Conservation (phyloP, 441 rosid species). For the Biscutella auriculata region DNA sequence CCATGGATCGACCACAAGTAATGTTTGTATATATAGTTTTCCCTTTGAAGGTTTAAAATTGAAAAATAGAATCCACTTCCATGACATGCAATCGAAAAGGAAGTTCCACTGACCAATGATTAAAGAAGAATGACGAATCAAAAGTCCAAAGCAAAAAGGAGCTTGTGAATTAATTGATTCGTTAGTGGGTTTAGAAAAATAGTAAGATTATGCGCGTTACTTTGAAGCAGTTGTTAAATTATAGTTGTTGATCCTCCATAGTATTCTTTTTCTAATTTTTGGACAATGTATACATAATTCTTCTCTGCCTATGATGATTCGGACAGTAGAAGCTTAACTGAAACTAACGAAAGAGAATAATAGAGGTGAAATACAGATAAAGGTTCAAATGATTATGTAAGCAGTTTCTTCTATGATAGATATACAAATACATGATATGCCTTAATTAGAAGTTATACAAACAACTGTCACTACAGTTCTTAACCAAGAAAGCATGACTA, state of each 20-base stretch:
- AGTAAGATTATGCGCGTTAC: conserved; percentile 36
- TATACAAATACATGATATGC: conserved; percentile 1
- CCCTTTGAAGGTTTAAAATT: conserved; percentile 11
- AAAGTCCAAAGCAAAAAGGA: conserved; percentile 23
- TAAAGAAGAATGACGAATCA: conserved; percentile 24
- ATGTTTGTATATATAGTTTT: not conserved
- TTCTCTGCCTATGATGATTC: not conserved
- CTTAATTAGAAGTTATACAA: conserved; percentile 3
- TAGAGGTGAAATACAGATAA: not conserved
- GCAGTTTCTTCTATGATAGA: not conserved
- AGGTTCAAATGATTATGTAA: not conserved
- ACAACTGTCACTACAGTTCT: conserved; percentile 7
- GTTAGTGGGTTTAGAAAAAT: conserved; percentile 23
- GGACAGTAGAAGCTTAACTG: not conserved
- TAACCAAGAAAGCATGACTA: conserved; percentile 6
- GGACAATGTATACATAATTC: not conserved
- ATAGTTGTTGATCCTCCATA: not conserved
- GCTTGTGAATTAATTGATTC: conserved; percentile 31
- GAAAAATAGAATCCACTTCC: conserved; percentile 37
- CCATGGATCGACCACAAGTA: not conserved
- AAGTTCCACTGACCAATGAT: conserved; percentile 21
- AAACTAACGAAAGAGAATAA: not conserved
- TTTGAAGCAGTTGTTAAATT: conserved; percentile 31
- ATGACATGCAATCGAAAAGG: conserved; percentile 20
- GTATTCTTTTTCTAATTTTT: not conserved